A percentile compares a stretch with the other conserved stretches of the same genome.
These are phyloP conservation scores for Blumeria graminis DNA, from an alignment of 2,329 filamentous ascomycete genomes.

Conservation along the genomic window DNA sequence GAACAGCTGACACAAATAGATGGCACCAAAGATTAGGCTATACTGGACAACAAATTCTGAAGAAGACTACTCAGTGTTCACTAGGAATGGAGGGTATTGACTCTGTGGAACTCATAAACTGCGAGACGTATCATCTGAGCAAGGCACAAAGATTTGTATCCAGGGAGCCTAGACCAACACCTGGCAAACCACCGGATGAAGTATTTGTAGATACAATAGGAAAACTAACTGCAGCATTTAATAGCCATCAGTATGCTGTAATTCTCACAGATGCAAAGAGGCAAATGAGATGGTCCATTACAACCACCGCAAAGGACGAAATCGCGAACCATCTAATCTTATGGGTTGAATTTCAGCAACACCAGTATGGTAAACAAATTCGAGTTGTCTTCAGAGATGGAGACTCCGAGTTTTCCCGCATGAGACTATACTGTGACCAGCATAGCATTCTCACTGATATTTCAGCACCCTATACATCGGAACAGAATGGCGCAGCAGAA, in stretches of 20 bases:
- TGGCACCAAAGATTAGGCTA: background rate
- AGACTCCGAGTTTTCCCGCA: background rate
- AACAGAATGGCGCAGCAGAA: background rate
- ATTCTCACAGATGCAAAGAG: background rate
- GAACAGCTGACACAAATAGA: background rate
- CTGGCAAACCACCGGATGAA: background rate
- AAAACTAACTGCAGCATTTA: background rate
- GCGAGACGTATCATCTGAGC: background rate
- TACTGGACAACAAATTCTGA: background rate
- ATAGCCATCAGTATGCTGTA: background rate
- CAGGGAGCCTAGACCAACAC: background rate
- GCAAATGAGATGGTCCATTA: background rate
- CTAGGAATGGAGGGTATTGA: background rate
- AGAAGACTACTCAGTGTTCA: background rate
- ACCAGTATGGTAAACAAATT: background rate
- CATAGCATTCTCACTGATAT: background rate
- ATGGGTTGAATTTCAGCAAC: background rate
- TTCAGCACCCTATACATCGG: background rate
- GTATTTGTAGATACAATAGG: background rate
- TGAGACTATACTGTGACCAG: background rate
- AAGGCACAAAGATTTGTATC: background rate
- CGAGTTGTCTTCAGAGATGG: constrained; percentile 1
- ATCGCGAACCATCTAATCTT: background rate
- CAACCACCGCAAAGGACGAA: background rate
- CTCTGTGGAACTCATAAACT: background rate